phyloP scores from a whole-genome alignment of 495 filamentous ascomycete species.

The Venustampulla echinocandica region DNA sequence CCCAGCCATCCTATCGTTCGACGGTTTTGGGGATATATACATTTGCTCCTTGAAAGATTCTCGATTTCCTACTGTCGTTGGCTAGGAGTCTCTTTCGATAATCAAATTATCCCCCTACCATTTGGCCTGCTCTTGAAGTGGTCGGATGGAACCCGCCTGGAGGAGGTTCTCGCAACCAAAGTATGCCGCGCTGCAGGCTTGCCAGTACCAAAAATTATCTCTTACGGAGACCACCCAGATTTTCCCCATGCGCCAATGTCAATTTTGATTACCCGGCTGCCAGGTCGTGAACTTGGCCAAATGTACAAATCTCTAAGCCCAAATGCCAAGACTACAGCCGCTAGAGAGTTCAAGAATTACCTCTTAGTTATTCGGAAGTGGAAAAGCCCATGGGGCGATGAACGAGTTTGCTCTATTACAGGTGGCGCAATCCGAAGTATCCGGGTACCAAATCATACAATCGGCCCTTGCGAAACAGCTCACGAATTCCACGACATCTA shows the following conservation, averaged over 20 bases:
- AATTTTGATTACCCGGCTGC: constrained; percentile 31
- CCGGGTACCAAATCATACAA: constrained; percentile 10
- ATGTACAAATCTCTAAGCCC: constrained; percentile 21
- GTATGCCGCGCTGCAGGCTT: constrained; percentile 30
- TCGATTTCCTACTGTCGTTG: constrained; percentile 23
- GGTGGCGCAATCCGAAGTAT: constrained; percentile 10
- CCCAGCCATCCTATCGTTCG: constrained; percentile 17
- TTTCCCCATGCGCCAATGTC: constrained; percentile 27
- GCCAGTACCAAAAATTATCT: constrained; percentile 33
- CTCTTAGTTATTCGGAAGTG: constrained; percentile 19
- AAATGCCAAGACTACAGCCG: constrained; percentile 19
- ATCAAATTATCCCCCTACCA: constrained; percentile 25
- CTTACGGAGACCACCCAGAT: constrained; percentile 33
- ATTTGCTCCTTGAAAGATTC: constrained; percentile 15
- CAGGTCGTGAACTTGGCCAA: constrained; percentile 26
- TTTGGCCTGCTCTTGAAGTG: constrained; percentile 34
- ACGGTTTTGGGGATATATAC: constrained; percentile 22
- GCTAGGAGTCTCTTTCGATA: constrained; percentile 24
- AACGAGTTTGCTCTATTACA: constrained; percentile 7
- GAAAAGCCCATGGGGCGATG: constrained; percentile 17
- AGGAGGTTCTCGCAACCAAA: constrained; percentile 33
- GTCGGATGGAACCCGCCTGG: constrained; percentile 32
- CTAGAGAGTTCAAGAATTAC: constrained; percentile 21
- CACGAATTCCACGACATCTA: constrained; percentile 12
- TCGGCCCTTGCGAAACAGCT: constrained; percentile 12